A percentile compares a stretch with the other conserved stretches of the same genome.
These are phyloP conservation scores for Cornus suecica DNA, from an alignment of 148 eudicot genomes.

Conservation along the genomic window DNA sequence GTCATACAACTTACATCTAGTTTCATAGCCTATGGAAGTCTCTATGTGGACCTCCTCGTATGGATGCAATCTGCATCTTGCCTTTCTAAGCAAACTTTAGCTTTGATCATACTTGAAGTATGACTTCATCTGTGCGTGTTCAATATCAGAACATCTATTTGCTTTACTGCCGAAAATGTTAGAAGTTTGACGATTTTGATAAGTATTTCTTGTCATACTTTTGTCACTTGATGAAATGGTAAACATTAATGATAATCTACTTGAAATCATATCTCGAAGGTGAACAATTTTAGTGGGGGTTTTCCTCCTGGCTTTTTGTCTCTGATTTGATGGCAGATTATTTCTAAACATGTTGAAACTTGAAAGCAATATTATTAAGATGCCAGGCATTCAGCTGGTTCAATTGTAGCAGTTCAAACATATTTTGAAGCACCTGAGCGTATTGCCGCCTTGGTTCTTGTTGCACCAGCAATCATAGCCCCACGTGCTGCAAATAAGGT, in stretches of 20 bases:
- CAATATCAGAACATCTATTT: neutral
- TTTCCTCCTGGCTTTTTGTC: neutral
- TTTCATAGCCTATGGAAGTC: neutral
- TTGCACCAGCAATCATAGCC: conserved; percentile 88
- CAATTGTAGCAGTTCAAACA: conserved; percentile 69
- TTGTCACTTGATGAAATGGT: neutral
- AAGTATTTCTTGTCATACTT: neutral
- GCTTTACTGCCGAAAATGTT: neutral
- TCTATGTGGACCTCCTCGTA: neutral
- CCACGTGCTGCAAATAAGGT: conserved; percentile 41
- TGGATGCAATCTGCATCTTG: neutral
- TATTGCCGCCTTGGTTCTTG: conserved; percentile 86
- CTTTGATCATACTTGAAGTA: neutral
- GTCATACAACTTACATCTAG: neutral
- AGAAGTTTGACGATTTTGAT: neutral
- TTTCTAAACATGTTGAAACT: conserved; percentile 13
- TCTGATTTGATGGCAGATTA: neutral
- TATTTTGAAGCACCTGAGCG: conserved; percentile 92
- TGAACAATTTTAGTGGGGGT: neutral
- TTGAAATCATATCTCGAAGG: neutral
- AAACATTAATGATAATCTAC: too few species aligned
- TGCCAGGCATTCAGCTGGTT: conserved; percentile 93
- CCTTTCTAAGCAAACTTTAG: neutral
- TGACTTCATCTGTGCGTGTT: neutral
- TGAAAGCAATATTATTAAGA: conserved; percentile 12